Base-by-base conservation (phyloP, 1,284 basidiomycete genomes). In the Ganoderma lucidum region DNA sequence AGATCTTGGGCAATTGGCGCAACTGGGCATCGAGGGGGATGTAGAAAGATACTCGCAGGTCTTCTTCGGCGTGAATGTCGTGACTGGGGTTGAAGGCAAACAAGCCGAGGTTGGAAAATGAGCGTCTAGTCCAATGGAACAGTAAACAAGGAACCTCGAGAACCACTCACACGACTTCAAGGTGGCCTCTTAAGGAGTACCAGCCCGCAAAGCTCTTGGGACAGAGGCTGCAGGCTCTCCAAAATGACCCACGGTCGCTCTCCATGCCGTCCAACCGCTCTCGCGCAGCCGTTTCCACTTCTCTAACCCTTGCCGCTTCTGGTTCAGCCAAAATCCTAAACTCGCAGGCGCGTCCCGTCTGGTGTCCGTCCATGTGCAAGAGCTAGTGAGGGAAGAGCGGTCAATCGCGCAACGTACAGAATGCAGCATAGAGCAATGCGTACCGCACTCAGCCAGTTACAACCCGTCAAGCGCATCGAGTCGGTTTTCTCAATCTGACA, bases 361-460 rank as follows among this genome's bases (percentile, higher is more conserved):
- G 28, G 28, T 35, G 17, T 35, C 39, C 60, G 19, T 62, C 8
- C 23, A 62, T 56, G 32, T 56, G 55, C 41, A 62, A 39, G 23
- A 41, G 37, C 60, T 62, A 10, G 30, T 19, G 12, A 3, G 32
- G 19, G 5, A 30, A 35, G 30, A 28, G 55, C 17, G 55, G 55
- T 56, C 3, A 35, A 28, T 28, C 39, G 37, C 37, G 12, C 3
- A n/a, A 17, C 10, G 37, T n/a, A 17, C 8, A 15, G 61, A 5
- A 9, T 8, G 42, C 2, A 32, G 12, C 10, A 15, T 28, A 14
- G 2, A n/a, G 17, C 8, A 8, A 35, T 6, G 32, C 30, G 10
- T 42, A 62, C 61, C 44, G 61, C 15, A 45, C 61, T 62, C 44
- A 30, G 19, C 61, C 30, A 48, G n/a, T 62, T 12, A 45, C 41